These are phyloP conservation scores for Rhytidiadelphus loreus DNA, from an alignment of 225 moss, liverwort and hornwort species.

Conservation along the genomic window DNA sequence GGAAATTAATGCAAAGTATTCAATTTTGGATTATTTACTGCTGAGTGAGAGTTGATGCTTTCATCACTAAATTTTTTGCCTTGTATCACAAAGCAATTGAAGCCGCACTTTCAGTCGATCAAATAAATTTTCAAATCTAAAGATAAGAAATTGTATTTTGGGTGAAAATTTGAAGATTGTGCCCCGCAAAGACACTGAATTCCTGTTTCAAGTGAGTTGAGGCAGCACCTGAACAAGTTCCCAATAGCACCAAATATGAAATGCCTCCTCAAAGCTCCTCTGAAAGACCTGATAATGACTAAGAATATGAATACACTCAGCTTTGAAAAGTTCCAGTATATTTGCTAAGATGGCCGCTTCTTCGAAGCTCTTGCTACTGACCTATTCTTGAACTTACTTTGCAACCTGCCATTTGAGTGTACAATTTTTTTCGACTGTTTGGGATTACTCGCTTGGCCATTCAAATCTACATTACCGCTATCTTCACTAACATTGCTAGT, in stretches of 20 bases:
- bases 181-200: background rate
- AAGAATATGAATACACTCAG: background rate
- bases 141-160: background rate
- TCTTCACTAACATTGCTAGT: background rate
- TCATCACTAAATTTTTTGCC: background rate
- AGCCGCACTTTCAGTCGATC: background rate
- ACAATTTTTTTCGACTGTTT: background rate
- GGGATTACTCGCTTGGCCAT: background rate
- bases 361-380: background rate
- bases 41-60: background rate
- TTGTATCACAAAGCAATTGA: too few species aligned
- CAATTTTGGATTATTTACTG: background rate
- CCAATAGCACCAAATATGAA: background rate
- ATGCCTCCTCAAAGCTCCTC: background rate
- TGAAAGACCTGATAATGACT: background rate
- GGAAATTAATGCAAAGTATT: background rate
- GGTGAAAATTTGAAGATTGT: background rate
- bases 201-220: background rate
- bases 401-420: slow-evolving; percentile 4
- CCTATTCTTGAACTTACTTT: slow-evolving; percentile 10
- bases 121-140: background rate
- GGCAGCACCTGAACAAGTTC: too few species aligned
- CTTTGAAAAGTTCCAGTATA: background rate
- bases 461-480: background rate
- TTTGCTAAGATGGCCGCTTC: background rate